Base-by-base conservation (phyloP, 177 flowering plant genomes). In the Vitis hybrid region DNA sequence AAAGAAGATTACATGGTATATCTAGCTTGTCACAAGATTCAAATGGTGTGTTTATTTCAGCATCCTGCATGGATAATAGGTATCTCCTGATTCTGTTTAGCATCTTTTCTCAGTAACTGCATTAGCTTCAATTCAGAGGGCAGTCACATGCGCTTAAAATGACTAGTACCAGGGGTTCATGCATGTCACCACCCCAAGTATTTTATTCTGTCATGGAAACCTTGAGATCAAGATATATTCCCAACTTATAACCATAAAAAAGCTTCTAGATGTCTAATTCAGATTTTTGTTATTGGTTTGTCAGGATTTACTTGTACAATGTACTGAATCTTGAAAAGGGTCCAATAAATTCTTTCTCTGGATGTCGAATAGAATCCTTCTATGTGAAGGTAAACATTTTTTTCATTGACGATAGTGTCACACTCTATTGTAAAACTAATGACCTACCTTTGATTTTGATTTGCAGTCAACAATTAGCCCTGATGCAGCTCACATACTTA, bases 21-120 rank as follows among this genome's bases (percentile, higher is more conserved):
- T 82, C 94, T 73, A 84, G 92, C 77, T 76, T 94, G 76, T 89
- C 97, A 59, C 99, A 94, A 80, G 99, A 92, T 87, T 73, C 76
- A 59, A 88, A 76, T 76, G 98, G 98, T 28, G 80, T 88, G 18
- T 89, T 83, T 79, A 80, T 96, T 70, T 82, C 97, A 59, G 98
- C 98, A 64, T 92, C 97, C 54, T 94, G 98, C 88, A 94, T 86
- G 92, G 95, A 96, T 76, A 85, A 86, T 67, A 94, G 94, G 98
- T 94, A 83, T 15, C 31, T 59, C n/a, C 1, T 1, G 13, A 17
- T 67, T 73, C 59, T 66, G 47, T 31, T 66, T 38, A 57, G 54
- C 65, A 20, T 62, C 6, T 72, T 67, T 28, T 63, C 28, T 44
- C 28, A 2, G 31, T 5, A 14, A 18, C 24, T 56, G 60, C 10